Conservation (phyloP, 257 asterid species). For the Eucommia ulmoides region DNA sequence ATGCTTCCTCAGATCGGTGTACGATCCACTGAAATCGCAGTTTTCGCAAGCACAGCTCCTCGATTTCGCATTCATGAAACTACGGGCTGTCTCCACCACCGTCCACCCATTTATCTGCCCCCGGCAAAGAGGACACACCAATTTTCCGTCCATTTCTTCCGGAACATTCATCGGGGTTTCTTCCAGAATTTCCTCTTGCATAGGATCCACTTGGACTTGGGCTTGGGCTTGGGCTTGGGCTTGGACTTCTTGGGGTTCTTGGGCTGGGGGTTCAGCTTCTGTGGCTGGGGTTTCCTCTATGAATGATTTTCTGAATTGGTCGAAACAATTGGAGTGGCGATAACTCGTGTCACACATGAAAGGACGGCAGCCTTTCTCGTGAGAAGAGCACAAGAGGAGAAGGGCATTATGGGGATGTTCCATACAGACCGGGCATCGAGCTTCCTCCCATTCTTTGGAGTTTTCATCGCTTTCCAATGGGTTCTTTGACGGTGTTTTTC, state of each 20-base stretch:
- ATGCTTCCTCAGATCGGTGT: conserved; percentile 69
- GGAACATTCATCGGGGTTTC: conserved; percentile 22
- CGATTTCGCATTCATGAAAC: conserved; percentile 55
- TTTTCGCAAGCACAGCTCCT: conserved; percentile 81
- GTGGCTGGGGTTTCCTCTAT: conserved; percentile 20
- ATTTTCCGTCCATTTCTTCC: conserved; percentile 26
- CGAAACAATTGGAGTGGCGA: conserved; percentile 86
- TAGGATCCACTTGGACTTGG: conserved; percentile 13
- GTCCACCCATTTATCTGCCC: conserved; percentile 60
- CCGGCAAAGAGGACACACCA: conserved; percentile 74
- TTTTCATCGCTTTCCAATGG: conserved; percentile 51
- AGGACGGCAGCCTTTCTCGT: conserved; percentile 81
- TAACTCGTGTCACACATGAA: conserved; percentile 95
- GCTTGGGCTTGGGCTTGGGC: conserved; percentile 22
- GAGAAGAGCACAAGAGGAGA: conserved; percentile 75
- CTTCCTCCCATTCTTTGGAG: conserved; percentile 69
- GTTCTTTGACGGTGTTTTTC: conserved; percentile 21
- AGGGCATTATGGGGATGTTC: conserved; percentile 92
- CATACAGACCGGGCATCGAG: conserved; percentile 91
- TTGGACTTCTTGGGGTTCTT: conserved; percentile 23
- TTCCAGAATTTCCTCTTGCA: conserved; percentile 19
- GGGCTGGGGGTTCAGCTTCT: no score
- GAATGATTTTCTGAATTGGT: conserved; percentile 62
- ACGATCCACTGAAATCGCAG: conserved; percentile 60
- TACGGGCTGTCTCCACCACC: conserved; percentile 63